Evolutionary conservation across 148 eudicot genomes (phyloP).

Genomic region (Bassia scoparia): DNA sequence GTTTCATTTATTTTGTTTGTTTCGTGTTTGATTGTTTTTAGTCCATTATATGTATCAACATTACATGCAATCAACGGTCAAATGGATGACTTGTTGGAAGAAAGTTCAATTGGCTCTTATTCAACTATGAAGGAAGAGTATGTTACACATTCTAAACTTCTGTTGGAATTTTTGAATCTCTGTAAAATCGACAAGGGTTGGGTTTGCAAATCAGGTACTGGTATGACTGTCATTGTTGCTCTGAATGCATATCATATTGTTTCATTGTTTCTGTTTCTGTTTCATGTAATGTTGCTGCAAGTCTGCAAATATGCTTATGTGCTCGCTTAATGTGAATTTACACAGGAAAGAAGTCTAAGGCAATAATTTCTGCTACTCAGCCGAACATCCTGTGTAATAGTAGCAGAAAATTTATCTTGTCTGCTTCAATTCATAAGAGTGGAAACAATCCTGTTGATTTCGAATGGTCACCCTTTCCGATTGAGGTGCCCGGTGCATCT

Average conservation of each 20-base stretch:
- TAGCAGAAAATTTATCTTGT: slow-evolving; percentile 51
- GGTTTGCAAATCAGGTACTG: slow-evolving; percentile 52
- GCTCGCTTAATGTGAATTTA: background rate
- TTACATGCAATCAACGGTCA: background rate
- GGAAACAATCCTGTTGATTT: slow-evolving; percentile 38
- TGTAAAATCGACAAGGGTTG: slow-evolving; percentile 64
- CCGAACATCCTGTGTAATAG: slow-evolving; percentile 75
- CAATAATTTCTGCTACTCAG: slow-evolving; percentile 68
- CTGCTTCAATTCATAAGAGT: slow-evolving; percentile 39
- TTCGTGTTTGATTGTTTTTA: no score
- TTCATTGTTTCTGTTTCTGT: background rate
- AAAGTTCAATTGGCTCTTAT: slow-evolving; percentile 37
- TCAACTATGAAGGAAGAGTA: slow-evolving; percentile 52
- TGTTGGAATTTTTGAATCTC: slow-evolving; percentile 53
- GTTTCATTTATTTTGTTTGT: no score
- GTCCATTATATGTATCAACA: background rate
- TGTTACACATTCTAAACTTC: slow-evolving; percentile 55
- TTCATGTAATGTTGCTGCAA: background rate
- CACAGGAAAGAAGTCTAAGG: slow-evolving; percentile 54
- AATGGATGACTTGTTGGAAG: background rate
- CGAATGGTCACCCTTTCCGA: slow-evolving; percentile 83
- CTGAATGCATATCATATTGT: background rate
- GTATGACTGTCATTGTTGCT: slow-evolving; percentile 25
- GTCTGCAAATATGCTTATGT: no score
- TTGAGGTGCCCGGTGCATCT: slow-evolving; percentile 68